These are phyloP conservation scores for Mycena leptocephala DNA, from an alignment of 768 basidiomycete genomes.

Conservation along the genomic window DNA sequence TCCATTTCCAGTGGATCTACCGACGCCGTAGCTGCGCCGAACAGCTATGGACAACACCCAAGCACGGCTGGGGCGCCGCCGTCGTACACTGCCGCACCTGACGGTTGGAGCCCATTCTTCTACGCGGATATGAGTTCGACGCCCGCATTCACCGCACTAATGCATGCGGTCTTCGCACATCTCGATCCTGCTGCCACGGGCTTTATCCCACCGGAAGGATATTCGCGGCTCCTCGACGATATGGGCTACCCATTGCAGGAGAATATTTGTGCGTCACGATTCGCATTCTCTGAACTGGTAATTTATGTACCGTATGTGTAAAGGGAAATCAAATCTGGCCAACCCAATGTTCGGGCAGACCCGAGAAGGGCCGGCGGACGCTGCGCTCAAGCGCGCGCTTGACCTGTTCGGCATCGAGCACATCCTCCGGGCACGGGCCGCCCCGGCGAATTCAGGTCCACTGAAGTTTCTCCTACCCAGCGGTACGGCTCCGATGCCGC, in stretches of 20 bases:
- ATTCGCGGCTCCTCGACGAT: conserved; percentile 30
- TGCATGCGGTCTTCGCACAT: conserved; percentile 28
- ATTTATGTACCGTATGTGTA: too few relatives aligned
- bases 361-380: conserved; percentile 22
- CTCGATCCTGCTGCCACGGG: conserved; percentile 25
- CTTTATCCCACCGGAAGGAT: conserved; percentile 27
- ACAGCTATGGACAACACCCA: too few relatives aligned
- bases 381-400: conserved; percentile 18
- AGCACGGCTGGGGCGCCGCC: too few relatives aligned
- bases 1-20: too few relatives aligned
- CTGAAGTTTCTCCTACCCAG: background rate
- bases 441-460: background rate
- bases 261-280: conserved; percentile 29
- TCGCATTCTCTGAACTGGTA: background rate
- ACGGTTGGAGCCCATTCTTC: background rate
- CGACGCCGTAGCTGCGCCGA: too few relatives aligned
- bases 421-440: conserved; percentile 8
- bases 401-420: conserved; percentile 34
- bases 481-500: background rate
- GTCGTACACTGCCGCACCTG: background rate
- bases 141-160: background rate
- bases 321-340: conserved; percentile 18
- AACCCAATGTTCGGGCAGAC: background rate
- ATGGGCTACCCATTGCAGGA: conserved; percentile 28
- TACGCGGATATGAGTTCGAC: background rate